These are phyloP conservation scores for Salix dunnii DNA, from an alignment of 345 rosid genomes.

Conservation along the genomic window DNA sequence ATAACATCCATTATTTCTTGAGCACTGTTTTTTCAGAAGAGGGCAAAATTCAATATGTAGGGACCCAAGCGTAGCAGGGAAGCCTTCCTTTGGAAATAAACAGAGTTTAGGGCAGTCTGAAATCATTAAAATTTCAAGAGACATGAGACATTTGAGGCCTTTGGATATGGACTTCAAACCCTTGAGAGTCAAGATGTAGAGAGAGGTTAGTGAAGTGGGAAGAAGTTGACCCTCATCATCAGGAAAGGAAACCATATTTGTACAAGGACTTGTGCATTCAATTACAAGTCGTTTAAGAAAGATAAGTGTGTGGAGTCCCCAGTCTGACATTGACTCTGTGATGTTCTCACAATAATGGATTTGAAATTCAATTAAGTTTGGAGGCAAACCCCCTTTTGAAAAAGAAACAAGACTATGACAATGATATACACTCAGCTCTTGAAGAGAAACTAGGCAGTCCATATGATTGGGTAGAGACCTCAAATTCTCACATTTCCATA, in stretches of 20 bases:
- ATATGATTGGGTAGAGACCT: slow-evolving; percentile 17
- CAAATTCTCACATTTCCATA: slow-evolving; percentile 17
- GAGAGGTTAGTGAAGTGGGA: slow-evolving; percentile 21
- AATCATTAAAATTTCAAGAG: slow-evolving; percentile 19
- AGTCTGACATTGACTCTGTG: slow-evolving; percentile 12
- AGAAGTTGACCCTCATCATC: slow-evolving; percentile 21
- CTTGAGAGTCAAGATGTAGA: slow-evolving; percentile 10
- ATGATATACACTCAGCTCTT: neutral
- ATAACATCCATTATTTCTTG: slow-evolving; percentile 20
- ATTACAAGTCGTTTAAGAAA: slow-evolving; percentile 25
- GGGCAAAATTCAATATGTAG: slow-evolving; percentile 24
- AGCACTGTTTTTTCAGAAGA: slow-evolving; percentile 16
- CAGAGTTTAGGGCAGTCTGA: slow-evolving; percentile 20
- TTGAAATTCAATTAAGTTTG: slow-evolving; percentile 14
- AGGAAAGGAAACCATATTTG: slow-evolving; percentile 22
- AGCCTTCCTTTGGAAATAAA: slow-evolving; percentile 21
- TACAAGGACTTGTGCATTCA: slow-evolving; percentile 3
- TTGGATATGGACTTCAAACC: slow-evolving; percentile 15
- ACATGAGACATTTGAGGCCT: slow-evolving; percentile 24
- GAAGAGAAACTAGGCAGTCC: slow-evolving; percentile 9
- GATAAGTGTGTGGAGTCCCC: slow-evolving; percentile 23
- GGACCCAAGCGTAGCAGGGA: slow-evolving; percentile 20
- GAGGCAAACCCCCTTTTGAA: slow-evolving; percentile 29
- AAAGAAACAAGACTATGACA: slow-evolving; percentile 15
- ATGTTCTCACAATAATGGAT: slow-evolving; percentile 18